Conservation (phyloP, 495 filamentous ascomycete genomes). For the Hypoxylon crocopeplum region DNA sequence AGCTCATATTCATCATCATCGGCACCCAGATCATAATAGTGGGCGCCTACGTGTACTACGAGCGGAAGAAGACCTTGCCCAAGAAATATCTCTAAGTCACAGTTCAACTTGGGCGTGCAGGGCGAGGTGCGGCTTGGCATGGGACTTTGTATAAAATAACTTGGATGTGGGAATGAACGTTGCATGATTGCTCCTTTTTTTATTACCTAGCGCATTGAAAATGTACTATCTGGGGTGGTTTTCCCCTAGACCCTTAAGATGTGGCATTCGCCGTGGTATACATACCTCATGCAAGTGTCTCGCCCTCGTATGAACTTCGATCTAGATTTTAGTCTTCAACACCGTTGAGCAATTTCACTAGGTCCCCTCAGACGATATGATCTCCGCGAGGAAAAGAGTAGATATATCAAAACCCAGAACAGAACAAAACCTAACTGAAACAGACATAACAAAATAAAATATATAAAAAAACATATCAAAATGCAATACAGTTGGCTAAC, state of each 20-base stretch:
- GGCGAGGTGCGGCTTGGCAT: not conserved
- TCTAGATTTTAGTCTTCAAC: no score
- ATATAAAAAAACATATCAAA: no score
- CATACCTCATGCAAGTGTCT: no score
- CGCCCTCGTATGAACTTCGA: no score
- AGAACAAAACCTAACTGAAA: no score
- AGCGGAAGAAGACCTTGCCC: conserved; percentile 76
- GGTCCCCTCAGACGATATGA: no score
- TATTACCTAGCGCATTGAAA: conserved; percentile 15
- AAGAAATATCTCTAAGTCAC: conserved; percentile 85
- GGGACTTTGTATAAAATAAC: conserved; percentile 37
- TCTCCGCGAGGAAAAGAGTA: no score
- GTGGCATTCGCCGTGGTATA: not conserved
- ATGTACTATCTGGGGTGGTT: conserved; percentile 14
- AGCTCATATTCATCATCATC: conserved; percentile 77
- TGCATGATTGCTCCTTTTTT: conserved; percentile 10
- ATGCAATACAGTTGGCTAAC: no score
- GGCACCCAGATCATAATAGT: conserved; percentile 76
- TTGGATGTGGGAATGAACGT: conserved; percentile 29
- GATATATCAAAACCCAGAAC: no score
- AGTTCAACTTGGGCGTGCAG: not conserved
- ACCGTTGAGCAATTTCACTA: no score
- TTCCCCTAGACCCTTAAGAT: conserved; percentile 1
- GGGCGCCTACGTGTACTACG: conserved; percentile 78
- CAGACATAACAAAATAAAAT: no score